Conservation (phyloP, 176 grass and related monocot species). For the Musa itinerans region DNA sequence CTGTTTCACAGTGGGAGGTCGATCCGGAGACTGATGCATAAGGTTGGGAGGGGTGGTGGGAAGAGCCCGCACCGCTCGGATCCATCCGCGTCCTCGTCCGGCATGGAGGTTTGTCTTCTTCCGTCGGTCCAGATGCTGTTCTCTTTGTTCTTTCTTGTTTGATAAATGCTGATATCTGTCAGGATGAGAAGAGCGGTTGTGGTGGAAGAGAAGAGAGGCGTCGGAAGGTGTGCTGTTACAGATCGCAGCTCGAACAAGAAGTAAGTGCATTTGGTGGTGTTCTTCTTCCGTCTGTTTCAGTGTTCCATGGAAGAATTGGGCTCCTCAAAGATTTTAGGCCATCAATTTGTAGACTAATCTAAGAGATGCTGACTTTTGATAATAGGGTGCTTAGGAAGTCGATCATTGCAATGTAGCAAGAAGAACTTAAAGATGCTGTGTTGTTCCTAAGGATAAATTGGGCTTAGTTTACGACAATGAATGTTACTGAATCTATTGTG, state of each 20-base stretch:
- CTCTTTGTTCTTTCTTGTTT: neutral
- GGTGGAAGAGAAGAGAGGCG: conserved; percentile 37
- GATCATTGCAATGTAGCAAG: neutral
- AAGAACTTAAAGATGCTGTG: too few species aligned
- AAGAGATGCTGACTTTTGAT: neutral
- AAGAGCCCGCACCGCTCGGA: neutral
- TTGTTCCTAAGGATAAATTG: too few species aligned
- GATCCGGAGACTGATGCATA: conserved; percentile 60
- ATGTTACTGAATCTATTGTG: neutral
- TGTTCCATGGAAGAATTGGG: neutral
- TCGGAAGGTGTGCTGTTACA: conserved; percentile 37
- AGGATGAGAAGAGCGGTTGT: conserved; percentile 59
- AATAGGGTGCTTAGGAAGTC: neutral
- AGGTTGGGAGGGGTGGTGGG: conserved; percentile 26
- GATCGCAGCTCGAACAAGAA: conserved; percentile 72
- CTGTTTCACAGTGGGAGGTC: conserved; percentile 37
- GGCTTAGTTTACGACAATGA: neutral
- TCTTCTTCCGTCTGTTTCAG: neutral
- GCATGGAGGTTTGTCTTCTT: conserved; percentile 17
- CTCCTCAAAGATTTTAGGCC: neutral
- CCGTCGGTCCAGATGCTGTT: conserved; percentile 5
- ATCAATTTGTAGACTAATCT: neutral
- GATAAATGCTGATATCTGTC: conserved; percentile 5
- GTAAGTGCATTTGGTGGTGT: conserved; percentile 26
- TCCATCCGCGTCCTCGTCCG: conserved; percentile 26